These are phyloP conservation scores for Moricandia arvensis DNA, from an alignment of 345 rosid genomes.

Conservation along the genomic window DNA sequence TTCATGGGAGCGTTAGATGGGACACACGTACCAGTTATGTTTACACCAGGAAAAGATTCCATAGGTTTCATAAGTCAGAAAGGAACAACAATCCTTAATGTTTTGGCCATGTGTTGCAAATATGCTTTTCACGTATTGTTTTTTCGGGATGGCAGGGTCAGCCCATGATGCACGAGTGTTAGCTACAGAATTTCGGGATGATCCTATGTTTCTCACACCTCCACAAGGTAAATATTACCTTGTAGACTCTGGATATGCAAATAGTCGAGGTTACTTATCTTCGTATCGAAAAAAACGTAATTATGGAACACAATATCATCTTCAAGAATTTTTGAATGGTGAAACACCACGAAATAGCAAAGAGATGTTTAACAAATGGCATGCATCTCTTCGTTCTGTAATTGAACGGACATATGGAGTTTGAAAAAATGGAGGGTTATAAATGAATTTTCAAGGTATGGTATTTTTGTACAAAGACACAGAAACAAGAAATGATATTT, in stretches of 20 bases:
- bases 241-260: neutral
- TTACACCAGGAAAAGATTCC: neutral
- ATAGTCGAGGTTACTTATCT: neutral
- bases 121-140: neutral
- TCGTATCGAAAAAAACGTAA: neutral
- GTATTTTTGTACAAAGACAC: neutral
- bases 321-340: neutral
- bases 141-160: neutral
- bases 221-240: neutral
- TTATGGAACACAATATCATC: neutral
- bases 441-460: conserved; percentile 5
- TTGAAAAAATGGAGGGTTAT: neutral
- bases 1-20: neutral
- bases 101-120: neutral
- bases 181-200: neutral
- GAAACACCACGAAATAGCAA: neutral
- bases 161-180: neutral
- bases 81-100: neutral
- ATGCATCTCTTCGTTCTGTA: neutral
- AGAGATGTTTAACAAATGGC: neutral
- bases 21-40: neutral
- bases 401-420: neutral
- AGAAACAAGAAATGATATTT: neutral
- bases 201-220: neutral
- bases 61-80: neutral